Evolutionary conservation across 2,329 filamentous ascomycete species (phyloP), one percentile per base, ranked within the genome.

Genomic region (Pyrenophora seminiperda): DNA sequence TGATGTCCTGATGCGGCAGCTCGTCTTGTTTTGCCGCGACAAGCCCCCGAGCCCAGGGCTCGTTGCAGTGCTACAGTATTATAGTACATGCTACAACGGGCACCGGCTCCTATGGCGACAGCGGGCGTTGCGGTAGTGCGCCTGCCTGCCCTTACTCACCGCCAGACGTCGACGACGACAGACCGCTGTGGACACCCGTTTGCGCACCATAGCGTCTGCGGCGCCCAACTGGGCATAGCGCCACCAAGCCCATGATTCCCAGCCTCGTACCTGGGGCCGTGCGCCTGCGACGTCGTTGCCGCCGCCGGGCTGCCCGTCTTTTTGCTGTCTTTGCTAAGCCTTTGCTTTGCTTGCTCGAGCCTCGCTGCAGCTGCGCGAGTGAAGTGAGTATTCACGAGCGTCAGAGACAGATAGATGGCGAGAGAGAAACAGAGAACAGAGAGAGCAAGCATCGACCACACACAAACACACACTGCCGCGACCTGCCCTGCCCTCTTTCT

Each of bases 241-340:
- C 24, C 24, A 27, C 24, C 24, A 27, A 27, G 24, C 9, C 9
- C 24, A 27, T 27, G 10, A 53, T 59, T 54, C 36, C 18, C 30
- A 13, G 30, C 39, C 17, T 46, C 42, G 47, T 52, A 58, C 56
- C 56, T 59, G 56, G 56, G 56, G 50, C 48, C 56, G 56, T 54
- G 54, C 56, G 36, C 47, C 4, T 41, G 47, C 48, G 43, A 52
- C 50, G 54, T 57, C 32, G 59, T 52, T 60, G 58, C 55, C 53
- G 61, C 59, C 47, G 53, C 48, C 53, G n/a, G n/a, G n/a, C n/a
- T 58, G 45, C 53, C 58, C 48, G 49, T 36, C 31, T 40, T 43
- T 43, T 37, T 37, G 36, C 53, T 59, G 56, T 53, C 54, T 50
- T 45, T 61, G 60, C 22, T 20, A 30, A 30, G 22, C 29, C 31